phyloP scores from a whole-genome alignment of 2,329 filamentous ascomycete genomes.

The Aureobasidium namibiae region DNA sequence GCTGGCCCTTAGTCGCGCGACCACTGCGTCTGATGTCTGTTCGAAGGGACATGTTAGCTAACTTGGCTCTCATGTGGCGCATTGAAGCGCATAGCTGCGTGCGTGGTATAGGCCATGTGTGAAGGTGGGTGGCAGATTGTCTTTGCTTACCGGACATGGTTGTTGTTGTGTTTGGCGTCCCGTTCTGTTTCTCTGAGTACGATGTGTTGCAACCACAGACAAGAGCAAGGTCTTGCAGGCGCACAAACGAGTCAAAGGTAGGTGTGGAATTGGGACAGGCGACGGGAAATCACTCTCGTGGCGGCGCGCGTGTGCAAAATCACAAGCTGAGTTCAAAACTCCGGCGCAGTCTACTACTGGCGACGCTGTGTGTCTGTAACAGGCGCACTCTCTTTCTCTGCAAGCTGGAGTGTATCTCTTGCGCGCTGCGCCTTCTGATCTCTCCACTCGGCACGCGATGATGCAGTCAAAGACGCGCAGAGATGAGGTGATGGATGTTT shows the following conservation, averaged over 20 bases:
- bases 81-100: background rate
- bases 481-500: conserved; percentile 6
- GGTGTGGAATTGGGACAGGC: background rate
- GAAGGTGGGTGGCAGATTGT: background rate
- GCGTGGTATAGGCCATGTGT: background rate
- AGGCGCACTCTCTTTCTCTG: background rate
- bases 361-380: background rate
- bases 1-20: conserved; percentile 92
- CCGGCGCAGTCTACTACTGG: conserved; percentile 3
- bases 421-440: background rate
- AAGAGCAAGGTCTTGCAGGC: background rate
- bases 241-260: conserved; percentile 6
- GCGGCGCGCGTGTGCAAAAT: conserved; percentile 8
- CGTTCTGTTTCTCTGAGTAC: background rate
- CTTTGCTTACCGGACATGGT: conserved; percentile 17
- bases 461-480: conserved; percentile 3
- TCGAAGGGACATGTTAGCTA: conserved; percentile 31
- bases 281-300: conserved; percentile 4
- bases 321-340: background rate
- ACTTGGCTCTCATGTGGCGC: background rate
- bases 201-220: background rate
- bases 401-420: background rate
- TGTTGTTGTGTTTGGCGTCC: background rate
- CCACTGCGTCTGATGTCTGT: conserved; percentile 86
- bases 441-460: conserved; percentile 1